Percentiles rank a stretch among this genome's conserved stretches.
phyloP scores from a whole-genome alignment of 441 rosid genomes.

The Corymbia calophylla region DNA sequence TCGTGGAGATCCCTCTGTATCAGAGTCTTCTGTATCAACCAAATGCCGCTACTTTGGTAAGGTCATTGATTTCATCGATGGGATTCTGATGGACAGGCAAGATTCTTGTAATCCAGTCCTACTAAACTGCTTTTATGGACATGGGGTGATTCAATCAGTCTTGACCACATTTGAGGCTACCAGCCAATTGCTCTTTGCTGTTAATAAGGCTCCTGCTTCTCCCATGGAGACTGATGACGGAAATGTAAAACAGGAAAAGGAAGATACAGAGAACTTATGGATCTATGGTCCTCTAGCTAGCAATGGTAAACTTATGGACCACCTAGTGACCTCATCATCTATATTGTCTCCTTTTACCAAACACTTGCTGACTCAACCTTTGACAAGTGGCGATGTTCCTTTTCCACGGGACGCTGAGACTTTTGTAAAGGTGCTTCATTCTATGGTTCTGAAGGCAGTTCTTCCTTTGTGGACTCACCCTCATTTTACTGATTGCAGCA shows the following conservation, averaged over 20 bases:
- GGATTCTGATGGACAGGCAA: conserved; percentile 80
- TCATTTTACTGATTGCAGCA: conserved; percentile 79
- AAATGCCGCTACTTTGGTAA: conserved; percentile 95
- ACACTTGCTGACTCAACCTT: conserved; percentile 80
- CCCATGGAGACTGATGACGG: conserved; percentile 97
- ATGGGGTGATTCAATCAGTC: conserved; percentile 78
- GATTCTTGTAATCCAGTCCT: conserved; percentile 92
- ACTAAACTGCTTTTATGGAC: conserved; percentile 76
- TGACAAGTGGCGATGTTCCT: conserved; percentile 53
- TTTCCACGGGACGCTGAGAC: conserved; percentile 90
- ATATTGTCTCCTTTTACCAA: conserved; percentile 89
- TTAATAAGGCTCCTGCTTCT: conserved; percentile 69
- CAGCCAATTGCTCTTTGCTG: conserved; percentile 69
- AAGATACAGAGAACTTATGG: conserved; percentile 72
- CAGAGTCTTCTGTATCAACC: conserved; percentile 62
- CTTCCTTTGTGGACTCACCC: conserved; percentile 96
- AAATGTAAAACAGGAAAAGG: conserved; percentile 59
- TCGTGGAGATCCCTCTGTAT: conserved; percentile 41
- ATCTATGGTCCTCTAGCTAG: conserved; percentile 90
- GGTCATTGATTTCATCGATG: conserved; percentile 90
- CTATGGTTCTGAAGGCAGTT: conserved; percentile 87
- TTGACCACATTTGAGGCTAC: conserved; percentile 97
- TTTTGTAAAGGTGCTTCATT: conserved; percentile 90
- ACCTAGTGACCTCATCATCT: conserved; percentile 86
- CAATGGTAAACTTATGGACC: conserved; percentile 95